These are phyloP conservation scores for Prasinococcaceae sp. DNA, from an alignment of 139 green algal genomes.

Conservation along the genomic window DNA sequence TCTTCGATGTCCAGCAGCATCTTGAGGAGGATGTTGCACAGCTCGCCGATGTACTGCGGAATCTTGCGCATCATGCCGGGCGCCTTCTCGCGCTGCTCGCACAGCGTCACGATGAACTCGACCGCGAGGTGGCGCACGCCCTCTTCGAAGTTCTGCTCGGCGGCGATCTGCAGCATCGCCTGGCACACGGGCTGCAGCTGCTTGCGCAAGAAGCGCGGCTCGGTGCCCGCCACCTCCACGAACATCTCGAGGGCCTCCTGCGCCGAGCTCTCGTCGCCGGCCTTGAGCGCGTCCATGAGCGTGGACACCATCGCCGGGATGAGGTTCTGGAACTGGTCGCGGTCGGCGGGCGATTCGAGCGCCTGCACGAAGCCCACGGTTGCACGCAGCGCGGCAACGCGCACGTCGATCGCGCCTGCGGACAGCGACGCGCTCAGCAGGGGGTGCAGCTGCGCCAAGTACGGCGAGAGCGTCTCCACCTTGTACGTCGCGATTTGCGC, in stretches of 20 bases:
- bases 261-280: constrained; percentile 45
- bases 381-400: constrained; percentile 52
- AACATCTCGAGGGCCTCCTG: constrained; percentile 83
- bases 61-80: constrained; percentile 89
- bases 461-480: constrained; percentile 34
- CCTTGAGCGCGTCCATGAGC: constrained; percentile 45
- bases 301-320: constrained; percentile 63
- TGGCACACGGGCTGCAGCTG: constrained; percentile 61
- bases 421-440: constrained; percentile 23
- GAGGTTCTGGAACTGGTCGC: constrained; percentile 57
- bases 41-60: constrained; percentile 54
- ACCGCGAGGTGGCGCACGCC: constrained; percentile 57
- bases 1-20: constrained; percentile 94
- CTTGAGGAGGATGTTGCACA: constrained; percentile 64
- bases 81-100: constrained; percentile 77
- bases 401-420: constrained; percentile 28
- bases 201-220: constrained; percentile 79
- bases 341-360: constrained; percentile 46
- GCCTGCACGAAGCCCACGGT: constrained; percentile 53
- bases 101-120: constrained; percentile 90
- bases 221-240: constrained; percentile 76
- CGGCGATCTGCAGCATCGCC: constrained; percentile 63
- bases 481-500: constrained; percentile 58
- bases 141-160: constrained; percentile 32
- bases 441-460: constrained; percentile 30